Evolutionary conservation across 108 stramenopile genomes (phyloP).

Genomic region (Thalassiosira profunda): DNA sequence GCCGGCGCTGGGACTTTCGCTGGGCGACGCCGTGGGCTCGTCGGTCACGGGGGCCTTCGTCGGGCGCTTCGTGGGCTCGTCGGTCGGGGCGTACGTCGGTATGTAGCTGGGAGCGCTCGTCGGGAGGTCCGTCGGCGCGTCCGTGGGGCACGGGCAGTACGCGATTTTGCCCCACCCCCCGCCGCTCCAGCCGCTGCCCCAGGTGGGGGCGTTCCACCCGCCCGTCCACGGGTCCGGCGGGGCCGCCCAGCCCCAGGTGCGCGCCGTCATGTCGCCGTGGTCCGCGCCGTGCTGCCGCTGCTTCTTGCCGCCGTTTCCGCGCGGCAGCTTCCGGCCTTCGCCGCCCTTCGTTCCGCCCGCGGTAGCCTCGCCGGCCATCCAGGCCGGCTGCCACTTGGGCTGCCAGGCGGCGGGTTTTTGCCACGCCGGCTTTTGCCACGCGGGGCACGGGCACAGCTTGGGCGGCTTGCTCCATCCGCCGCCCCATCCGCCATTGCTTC

Average conservation of each 20-base stretch:
- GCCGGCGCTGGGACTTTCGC: not conserved
- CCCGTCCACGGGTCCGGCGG: not conserved
- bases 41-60: not conserved
- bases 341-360: not conserved
- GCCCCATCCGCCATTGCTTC: no score
- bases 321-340: not conserved
- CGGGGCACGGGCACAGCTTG: not conserved
- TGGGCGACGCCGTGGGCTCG: not conserved
- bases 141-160: not conserved
- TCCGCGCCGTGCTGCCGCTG: not conserved
- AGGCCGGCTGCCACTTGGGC: no score
- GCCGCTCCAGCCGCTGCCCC: not conserved
- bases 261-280: not conserved
- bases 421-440: not conserved
- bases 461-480: no score
- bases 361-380: no score
- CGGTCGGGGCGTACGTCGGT: not conserved
- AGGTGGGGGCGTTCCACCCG: not conserved
- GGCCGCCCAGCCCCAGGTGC: no score
- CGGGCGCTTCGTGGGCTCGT: not conserved
- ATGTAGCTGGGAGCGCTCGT: not conserved
- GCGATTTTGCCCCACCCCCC: not conserved
- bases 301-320: not conserved
- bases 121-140: not conserved
- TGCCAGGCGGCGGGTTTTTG: no score